Base-by-base conservation (phyloP, 2,329 filamentous ascomycete genomes). In the Aspergillus hortae region DNA sequence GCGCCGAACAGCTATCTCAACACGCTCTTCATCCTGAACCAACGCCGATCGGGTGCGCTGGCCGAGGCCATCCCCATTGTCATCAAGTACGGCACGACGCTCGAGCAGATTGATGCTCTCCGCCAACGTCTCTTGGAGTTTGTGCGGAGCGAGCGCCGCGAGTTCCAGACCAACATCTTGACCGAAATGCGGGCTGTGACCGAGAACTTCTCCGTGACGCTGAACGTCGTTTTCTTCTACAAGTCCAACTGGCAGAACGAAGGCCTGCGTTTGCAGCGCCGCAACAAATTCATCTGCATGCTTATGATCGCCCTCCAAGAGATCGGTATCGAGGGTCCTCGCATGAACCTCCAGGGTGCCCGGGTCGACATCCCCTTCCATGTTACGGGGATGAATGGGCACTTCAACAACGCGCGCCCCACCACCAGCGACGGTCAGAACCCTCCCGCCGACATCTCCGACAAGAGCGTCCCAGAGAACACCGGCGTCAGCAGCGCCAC, bases 241-340 rank as follows among this genome's bases (percentile, higher is more conserved):
- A 96, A 96, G 72, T 90, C 88, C 53, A 96, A 92, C 70, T 96
- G 89, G 83, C 92, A 97, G 68, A 96, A 96, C 67, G 92, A 97
- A 68, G 79, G 95, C 42, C 79, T 96, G 21, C 91, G 92, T 74
- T 81, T 97, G 2, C 89, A 88, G 61, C 84, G 92, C 15, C 89
- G 94, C 63, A 96, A 96, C 79, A 94, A 92, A 67, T 96, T 97
- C 71, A 91, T 95, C 59, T 91, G 88, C 57, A 90, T 94, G 56
- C 77, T 97, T 64, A 95, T 96, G 87, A 79, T 88, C 35, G 84
- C 89, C 50, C 91, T 96, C 77, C 82, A 88, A 55, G 84, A 90
- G 50, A 79, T 92, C 47, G 90, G 90, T 52, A 94, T 95, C 67
- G 88, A 95, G 77, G 89, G 89, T 49, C 90, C 91, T 41, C 83